These are phyloP conservation scores for Cyclostephanos tholiformis DNA, from an alignment of 108 stramenopile species.

Conservation along the genomic window DNA sequence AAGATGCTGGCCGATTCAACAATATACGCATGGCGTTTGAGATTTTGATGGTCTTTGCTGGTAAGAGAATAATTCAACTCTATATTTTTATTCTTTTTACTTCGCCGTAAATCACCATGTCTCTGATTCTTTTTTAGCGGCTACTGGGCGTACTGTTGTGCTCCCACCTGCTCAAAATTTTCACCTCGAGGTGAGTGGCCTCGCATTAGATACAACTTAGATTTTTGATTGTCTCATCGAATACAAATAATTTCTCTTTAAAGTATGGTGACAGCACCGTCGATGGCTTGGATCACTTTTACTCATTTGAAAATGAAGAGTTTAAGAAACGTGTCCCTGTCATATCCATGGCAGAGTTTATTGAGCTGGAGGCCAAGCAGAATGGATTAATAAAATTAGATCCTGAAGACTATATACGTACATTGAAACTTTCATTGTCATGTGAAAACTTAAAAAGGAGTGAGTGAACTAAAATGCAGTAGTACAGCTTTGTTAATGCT, in stretches of 20 bases:
- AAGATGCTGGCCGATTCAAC: slow-evolving; percentile 80
- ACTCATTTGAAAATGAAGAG: slow-evolving; percentile 58
- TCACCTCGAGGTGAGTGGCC: slow-evolving; percentile 48
- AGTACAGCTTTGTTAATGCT: not conserved
- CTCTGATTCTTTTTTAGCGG: slow-evolving; percentile 69
- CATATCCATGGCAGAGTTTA: slow-evolving; percentile 47
- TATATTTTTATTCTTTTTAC: not conserved
- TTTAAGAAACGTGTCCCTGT: slow-evolving; percentile 60
- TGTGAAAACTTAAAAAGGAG: slow-evolving; percentile 60
- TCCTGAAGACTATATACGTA: slow-evolving; percentile 15
- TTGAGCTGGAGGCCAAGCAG: slow-evolving; percentile 49
- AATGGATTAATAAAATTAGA: slow-evolving; percentile 43
- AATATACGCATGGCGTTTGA: slow-evolving; percentile 88
- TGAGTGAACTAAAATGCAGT: slow-evolving; percentile 10
- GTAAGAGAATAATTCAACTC: not conserved
- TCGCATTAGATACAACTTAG: not conserved
- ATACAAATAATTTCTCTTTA: not conserved
- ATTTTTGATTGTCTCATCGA: not conserved
- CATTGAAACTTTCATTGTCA: slow-evolving; percentile 42
- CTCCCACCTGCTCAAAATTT: slow-evolving; percentile 72
- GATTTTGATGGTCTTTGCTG: slow-evolving; percentile 46
- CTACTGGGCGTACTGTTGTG: slow-evolving; percentile 84
- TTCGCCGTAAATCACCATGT: not conserved
- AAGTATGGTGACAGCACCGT: slow-evolving; percentile 54
- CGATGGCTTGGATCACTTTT: slow-evolving; percentile 85